These are phyloP conservation scores for Phyllosticta ampelicida DNA, from an alignment of 2,329 filamentous ascomycete genomes.

Conservation along the genomic window DNA sequence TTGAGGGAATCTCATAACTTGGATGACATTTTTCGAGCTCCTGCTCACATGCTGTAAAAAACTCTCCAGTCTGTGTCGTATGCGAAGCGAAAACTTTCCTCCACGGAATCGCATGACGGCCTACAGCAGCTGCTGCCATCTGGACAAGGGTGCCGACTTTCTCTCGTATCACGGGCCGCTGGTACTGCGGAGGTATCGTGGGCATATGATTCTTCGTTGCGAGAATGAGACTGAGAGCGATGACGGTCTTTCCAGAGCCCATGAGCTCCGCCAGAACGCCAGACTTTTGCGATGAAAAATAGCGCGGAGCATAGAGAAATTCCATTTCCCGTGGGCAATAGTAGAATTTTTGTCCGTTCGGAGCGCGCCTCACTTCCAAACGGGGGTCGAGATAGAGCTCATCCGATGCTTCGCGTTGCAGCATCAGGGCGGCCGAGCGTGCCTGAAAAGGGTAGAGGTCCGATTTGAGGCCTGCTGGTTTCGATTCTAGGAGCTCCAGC, in stretches of 20 bases:
- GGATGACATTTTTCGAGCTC: slow-evolving; percentile 25
- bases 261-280: slow-evolving; percentile 75
- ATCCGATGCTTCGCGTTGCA: slow-evolving; percentile 64
- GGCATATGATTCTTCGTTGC: slow-evolving; percentile 62
- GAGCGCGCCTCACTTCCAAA: slow-evolving; percentile 49
- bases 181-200: slow-evolving; percentile 52
- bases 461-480: slow-evolving; percentile 46
- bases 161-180: slow-evolving; percentile 31
- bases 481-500: slow-evolving; percentile 40
- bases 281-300: slow-evolving; percentile 64
- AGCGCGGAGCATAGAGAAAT: slow-evolving; percentile 53
- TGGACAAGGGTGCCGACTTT: slow-evolving; percentile 55
- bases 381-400: slow-evolving; percentile 61
- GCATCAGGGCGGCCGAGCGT: slow-evolving; percentile 70
- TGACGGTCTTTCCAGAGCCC: slow-evolving; percentile 74
- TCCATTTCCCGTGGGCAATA: slow-evolving; percentile 54
- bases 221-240: slow-evolving; percentile 61
- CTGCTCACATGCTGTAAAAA: slow-evolving; percentile 17
- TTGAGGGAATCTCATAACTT: slow-evolving; percentile 31
- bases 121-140: slow-evolving; percentile 64
- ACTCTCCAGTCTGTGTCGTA: slow-evolving; percentile 39
- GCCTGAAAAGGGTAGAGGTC: slow-evolving; percentile 68
- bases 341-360: slow-evolving; percentile 54
- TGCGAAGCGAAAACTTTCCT: slow-evolving; percentile 49
- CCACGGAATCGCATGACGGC: slow-evolving; percentile 60